Base-by-base conservation (phyloP, 306 rosid genomes). In the Castanopsis chinensis region DNA sequence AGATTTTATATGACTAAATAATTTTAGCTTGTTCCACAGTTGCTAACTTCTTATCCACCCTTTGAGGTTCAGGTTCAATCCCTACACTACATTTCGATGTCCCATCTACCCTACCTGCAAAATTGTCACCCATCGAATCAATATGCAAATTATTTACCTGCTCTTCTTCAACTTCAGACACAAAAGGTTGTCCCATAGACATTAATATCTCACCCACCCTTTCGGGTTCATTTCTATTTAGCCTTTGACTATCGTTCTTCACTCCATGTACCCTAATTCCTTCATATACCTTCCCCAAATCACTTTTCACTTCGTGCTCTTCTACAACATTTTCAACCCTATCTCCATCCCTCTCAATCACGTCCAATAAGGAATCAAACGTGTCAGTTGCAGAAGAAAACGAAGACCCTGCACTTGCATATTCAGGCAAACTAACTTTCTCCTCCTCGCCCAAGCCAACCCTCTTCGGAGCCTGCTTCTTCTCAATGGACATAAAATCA, bases 401-500 rank as follows among this genome's bases (percentile, higher is more conserved):
- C 17, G 94, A 92, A 79, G 90, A 87, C 25, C 78, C 91, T 4
- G 90, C 88, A 78, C 91, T 80, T 33, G 79, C 90, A 80, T 76
- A 87, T 32, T 79, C 84, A 2, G 76, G 76, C 17, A 61, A 13
- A 81, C 83, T 85, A 10, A 67, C 67, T 52, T 30, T 78, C 74
- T 84, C 84, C 51, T 69, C 73, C 51, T 77, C 92, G 53, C 77
- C 77, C 11, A 35, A 4, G 1, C 51, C 83, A 3, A 28, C 4
- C 63, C 78, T 74, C 57, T 81, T 86, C 0, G 84, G 71, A 56
- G 25, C 72, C n/a, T 54, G 81, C 79, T 82, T 89, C 82, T 84
- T 93, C 74, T 91, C 92, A 54, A 92, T 83, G 3, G 99, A 91
- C 71, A 92, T 72, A 69, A 79, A 69, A 83, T 89, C 97, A 74